Evolutionary conservation across 2,329 filamentous ascomycete genomes (phyloP), one percentile per base, ranked within the genome.

Genomic region (Alternaria gaisen): DNA sequence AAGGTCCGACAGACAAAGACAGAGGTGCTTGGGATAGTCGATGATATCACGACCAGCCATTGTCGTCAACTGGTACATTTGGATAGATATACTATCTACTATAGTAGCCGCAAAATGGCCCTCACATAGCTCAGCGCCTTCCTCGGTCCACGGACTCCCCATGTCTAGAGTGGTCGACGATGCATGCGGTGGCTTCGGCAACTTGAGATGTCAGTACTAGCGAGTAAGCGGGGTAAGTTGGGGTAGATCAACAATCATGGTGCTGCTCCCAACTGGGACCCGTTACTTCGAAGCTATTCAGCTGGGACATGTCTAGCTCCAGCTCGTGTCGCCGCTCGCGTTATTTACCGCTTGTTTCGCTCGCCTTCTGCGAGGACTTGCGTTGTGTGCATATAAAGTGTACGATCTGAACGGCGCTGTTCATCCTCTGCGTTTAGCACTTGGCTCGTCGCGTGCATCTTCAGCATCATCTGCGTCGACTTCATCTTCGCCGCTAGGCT

Each of bases 161-260:
- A 10, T 20, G 22, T 46, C 20, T 56, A 32, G 20, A 38, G 50
- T 30, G 40, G 26, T 6, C 24, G 28, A 28, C 43, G 52, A 54
- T 22, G 28, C 28, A 46, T 32, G 32, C 30, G 42, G 53, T 58
- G 16, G 43, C 55, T 66, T 74, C 63, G 65, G 66, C 61, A 68
- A 44, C 56, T 53, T 36, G 53, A 12, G 20, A 50, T 47, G 66
- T 74, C 64, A 66, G 57, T 59, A 36, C 42, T 54, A 50, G 56
- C 65, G 66, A 72, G 68, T 71, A 69, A 70, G 66, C 61, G 66
- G 63, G 65, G 67, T 67, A 66, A 60, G 48, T 36, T 61, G 53
- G 60, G 59, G 53, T 40, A 50, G 44, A 58, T 56, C 30, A 55
- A 56, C 36, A 54, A 34, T 12, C 14, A 14, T 38, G 18, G 20